phyloP scores from a whole-genome alignment of 164 flowering plant species.

The Euptelea pleiosperma region DNA sequence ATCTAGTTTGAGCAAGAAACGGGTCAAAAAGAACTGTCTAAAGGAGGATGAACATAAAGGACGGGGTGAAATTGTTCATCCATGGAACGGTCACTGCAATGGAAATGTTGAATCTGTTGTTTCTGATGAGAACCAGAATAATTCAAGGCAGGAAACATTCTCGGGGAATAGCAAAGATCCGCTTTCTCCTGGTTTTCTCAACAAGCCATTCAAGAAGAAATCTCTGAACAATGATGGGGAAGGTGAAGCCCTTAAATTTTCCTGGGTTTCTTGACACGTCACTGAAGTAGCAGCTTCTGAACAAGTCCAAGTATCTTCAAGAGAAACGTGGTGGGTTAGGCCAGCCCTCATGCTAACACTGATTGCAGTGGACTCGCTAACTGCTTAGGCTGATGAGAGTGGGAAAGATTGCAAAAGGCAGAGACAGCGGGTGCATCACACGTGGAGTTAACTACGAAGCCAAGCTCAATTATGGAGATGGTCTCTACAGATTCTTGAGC shows the following conservation, averaged over 20 bases:
- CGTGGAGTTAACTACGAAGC: background rate
- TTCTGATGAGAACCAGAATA: background rate
- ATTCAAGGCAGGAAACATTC: background rate
- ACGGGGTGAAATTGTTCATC: slow-evolving; percentile 4
- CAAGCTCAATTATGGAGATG: background rate
- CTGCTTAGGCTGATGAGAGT: background rate
- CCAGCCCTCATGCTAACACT: too few relatives aligned
- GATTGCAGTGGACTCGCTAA: background rate
- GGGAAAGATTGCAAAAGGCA: background rate
- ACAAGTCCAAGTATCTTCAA: background rate
- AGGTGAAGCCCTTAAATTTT: background rate
- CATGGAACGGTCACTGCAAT: background rate
- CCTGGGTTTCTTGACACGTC: slow-evolving; percentile 1
- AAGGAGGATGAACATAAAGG: background rate
- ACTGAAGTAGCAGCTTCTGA: background rate
- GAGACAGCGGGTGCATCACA: too few relatives aligned
- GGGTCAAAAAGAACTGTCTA: background rate
- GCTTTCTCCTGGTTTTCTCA: slow-evolving; percentile 3
- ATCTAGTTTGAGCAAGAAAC: background rate
- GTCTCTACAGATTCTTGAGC: background rate
- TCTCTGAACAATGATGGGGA: background rate
- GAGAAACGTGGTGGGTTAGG: background rate
- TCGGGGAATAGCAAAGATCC: background rate
- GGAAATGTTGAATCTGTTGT: background rate
- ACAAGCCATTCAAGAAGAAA: slow-evolving; percentile 9